Percentiles rank a stretch among this genome's conserved stretches.
Evolutionary conservation across 495 filamentous ascomycete genomes (phyloP).

Genomic region (Neurospora sp.): DNA sequence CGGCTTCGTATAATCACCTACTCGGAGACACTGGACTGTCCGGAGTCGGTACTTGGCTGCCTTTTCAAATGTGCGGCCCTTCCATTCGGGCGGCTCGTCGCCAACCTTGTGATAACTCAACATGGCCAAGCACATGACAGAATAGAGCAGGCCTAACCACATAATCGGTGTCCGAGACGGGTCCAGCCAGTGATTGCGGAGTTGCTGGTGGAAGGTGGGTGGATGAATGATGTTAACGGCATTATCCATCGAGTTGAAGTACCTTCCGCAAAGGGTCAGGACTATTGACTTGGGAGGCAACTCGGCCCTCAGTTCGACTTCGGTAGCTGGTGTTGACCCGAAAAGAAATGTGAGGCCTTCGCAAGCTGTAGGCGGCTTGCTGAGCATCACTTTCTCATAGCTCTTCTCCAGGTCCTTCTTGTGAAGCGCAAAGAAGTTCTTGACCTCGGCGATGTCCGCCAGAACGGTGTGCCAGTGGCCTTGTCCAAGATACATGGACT

Average conservation of each 20-base stretch:
- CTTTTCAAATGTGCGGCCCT: conserved; percentile 60
- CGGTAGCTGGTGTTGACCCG: conserved; percentile 55
- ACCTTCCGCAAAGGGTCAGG: conserved; percentile 68
- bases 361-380: conserved; percentile 46
- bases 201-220: conserved; percentile 76
- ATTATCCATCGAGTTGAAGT: conserved; percentile 49
- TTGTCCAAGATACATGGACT: conserved; percentile 77
- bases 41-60: conserved; percentile 68
- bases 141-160: conserved; percentile 84
- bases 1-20: conserved; percentile 85
- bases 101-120: conserved; percentile 82
- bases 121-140: conserved; percentile 82
- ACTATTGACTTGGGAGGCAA: conserved; percentile 73
- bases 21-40: conserved; percentile 77
- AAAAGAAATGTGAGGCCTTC: conserved; percentile 66
- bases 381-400: conserved; percentile 54
- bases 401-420: conserved; percentile 47
- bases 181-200: conserved; percentile 81
- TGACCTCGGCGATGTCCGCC: conserved; percentile 86
- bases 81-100: conserved; percentile 83
- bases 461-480: conserved; percentile 86
- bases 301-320: conserved; percentile 65
- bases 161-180: conserved; percentile 69
- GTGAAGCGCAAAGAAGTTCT: conserved; percentile 64
- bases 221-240: conserved; percentile 67